Evolutionary conservation across 306 rosid genomes (phyloP), one percentile per base, ranked within the genome.

Genomic region (Heteromeles arbutifolia): DNA sequence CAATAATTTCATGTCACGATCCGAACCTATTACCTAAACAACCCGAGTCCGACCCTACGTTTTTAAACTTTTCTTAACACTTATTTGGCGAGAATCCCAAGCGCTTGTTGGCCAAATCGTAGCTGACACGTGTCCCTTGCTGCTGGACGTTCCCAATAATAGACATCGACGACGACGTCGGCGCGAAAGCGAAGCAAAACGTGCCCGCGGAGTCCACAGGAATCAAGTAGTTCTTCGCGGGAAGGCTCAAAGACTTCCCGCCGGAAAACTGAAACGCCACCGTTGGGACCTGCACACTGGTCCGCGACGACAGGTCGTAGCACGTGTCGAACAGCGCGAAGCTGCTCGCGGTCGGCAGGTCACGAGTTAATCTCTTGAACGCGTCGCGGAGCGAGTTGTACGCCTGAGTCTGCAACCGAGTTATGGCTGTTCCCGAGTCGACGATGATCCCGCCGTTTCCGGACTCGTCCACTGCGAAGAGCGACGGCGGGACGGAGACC

Each of bases 71-170:
- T 41, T 15, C 32, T 80, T 73, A 95, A 72, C 98, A 95, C 17
- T 90, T 90, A 54, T 79, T 84, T 44, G 93, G 69, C 2, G 99
- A 84, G 86, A 95, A 95, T 12, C 85, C 98, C 37, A 95, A 83
- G 4, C 81, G n/a, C 2, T 78, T 72, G 34, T 87, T 87, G 0
- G 84, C 89, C 26, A 90, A 78, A 80, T 95, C 96, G 11, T 78
- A 89, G 63, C 79, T 89, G 90, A 95, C 99, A 89, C 99, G 99
- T 78, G 89, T 95, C 86, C 97, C 99, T 22, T 95, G 99, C 45
- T 95, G 99, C 87, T 95, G 99, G 3, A 95, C 91, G 21, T 92
- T 95, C 11, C 99, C 97, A 6, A 95, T 85, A 29, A 95, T 95
- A 0, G 99, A 89, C 64, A 86, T 0, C 2, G 86, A 2, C 78